phyloP scores from a whole-genome alignment of 805 yeast species.

The Wickerhamiella brachini region DNA sequence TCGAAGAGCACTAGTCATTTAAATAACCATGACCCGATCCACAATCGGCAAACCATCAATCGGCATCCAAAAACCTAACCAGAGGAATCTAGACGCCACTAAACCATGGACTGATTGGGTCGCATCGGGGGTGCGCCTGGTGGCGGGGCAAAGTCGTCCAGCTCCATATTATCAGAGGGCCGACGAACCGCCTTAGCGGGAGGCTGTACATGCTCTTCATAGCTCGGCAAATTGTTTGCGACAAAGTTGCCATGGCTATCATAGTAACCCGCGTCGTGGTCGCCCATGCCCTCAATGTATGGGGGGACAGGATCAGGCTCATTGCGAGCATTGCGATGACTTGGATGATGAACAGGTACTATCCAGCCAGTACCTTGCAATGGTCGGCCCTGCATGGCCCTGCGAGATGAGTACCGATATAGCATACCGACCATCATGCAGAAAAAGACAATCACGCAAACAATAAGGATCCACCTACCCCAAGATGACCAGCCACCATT shows the following conservation, averaged over 20 bases:
- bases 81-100: too few relatives aligned
- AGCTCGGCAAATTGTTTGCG: conserved; percentile 2
- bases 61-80: too few relatives aligned
- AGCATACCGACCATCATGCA: not conserved
- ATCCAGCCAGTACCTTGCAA: not conserved
- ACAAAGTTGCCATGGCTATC: conserved; percentile 41
- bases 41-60: too few relatives aligned
- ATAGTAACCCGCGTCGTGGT: conserved; percentile 59
- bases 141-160: not conserved
- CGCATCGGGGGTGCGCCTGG: not conserved
- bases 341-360: not conserved
- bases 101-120: not conserved
- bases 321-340: not conserved
- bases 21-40: too few relatives aligned
- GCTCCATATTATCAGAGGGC: not conserved
- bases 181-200: not conserved
- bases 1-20: not conserved
- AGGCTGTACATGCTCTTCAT: not conserved
- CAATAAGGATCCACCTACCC: conserved; percentile 1
- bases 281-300: conserved; percentile 20
- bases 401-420: not conserved
- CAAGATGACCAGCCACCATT: not conserved
- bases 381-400: not conserved
- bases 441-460: not conserved
- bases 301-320: conserved; percentile 8